phyloP scores from a whole-genome alignment of 2,329 filamentous ascomycete species.

The Aspergillus sp. region DNA sequence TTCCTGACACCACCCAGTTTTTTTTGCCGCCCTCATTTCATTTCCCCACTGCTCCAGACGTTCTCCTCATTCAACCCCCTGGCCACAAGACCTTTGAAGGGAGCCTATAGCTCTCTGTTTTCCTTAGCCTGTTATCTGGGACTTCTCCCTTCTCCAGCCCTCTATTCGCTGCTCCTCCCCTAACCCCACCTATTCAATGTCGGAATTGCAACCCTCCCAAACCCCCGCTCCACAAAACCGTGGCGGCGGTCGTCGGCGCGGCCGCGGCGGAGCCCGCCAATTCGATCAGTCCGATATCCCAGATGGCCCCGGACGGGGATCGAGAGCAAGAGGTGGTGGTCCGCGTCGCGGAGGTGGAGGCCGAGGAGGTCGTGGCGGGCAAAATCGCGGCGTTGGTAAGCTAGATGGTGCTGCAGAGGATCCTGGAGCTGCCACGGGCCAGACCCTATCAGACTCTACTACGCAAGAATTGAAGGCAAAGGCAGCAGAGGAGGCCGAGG shows the following conservation, averaged over 20 bases:
- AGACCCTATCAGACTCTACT: conserved; percentile 52
- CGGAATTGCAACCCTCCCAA: conserved; percentile 34
- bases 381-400: conserved; percentile 28
- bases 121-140: conserved; percentile 3
- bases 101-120: conserved; percentile 17
- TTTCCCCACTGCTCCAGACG: conserved; percentile 20
- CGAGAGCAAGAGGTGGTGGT: conserved; percentile 39
- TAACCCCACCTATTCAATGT: conserved; percentile 29
- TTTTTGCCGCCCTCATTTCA: conserved; percentile 24
- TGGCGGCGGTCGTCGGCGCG: conserved; percentile 46
- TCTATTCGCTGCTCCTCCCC: background rate
- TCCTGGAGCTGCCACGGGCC: conserved; percentile 18
- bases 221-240: conserved; percentile 40
- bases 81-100: background rate
- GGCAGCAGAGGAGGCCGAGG: conserved; percentile 31
- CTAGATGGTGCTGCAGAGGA: conserved; percentile 22
- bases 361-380: conserved; percentile 38
- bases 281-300: conserved; percentile 34
- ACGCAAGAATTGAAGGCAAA: conserved; percentile 37
- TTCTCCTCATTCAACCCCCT: conserved; percentile 12
- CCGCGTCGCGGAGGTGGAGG: conserved; percentile 35
- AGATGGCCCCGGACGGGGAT: conserved; percentile 39
- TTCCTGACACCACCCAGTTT: conserved; percentile 17
- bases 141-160: background rate
- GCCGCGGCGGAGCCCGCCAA: conserved; percentile 42